phyloP scores from a whole-genome alignment of 176 grass and related monocot species.

The Ensete glaucum region DNA sequence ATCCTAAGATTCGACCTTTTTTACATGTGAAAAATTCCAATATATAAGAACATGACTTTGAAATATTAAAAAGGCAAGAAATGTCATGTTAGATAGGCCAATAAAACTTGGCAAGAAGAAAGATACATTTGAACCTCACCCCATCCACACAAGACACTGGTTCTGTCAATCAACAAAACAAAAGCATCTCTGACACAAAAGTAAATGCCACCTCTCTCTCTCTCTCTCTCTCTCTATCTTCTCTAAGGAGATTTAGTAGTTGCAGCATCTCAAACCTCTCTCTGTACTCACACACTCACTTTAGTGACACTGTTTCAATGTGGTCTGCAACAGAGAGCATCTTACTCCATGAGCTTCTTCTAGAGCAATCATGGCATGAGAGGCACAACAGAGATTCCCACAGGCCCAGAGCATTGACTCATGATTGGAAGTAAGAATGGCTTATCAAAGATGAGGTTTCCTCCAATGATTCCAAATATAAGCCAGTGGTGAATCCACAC shows the following conservation, averaged over 20 bases:
- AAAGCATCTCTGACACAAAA: conserved; percentile 19
- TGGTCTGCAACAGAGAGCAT: not conserved
- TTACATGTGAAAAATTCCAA: too few species aligned
- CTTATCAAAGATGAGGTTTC: not conserved
- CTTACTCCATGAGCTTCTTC: not conserved
- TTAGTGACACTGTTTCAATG: not conserved
- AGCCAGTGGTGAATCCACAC: too few species aligned
- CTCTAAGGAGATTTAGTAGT: not conserved
- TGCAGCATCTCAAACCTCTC: not conserved
- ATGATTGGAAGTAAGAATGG: conserved; percentile 11
- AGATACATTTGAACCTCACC: too few species aligned
- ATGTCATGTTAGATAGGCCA: too few species aligned
- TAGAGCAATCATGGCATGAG: conserved; percentile 9
- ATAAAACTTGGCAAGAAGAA: too few species aligned
- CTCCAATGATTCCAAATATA: too few species aligned
- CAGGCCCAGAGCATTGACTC: conserved; percentile 4
- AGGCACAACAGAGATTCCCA: conserved; percentile 7
- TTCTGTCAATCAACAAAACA: conserved; percentile 4
- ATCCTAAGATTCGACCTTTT: too few species aligned
- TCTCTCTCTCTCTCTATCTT: not conserved
- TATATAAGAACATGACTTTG: too few species aligned
- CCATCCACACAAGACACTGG: too few species aligned
- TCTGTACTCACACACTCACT: not conserved
- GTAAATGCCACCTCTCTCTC: not conserved
- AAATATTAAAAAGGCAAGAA: too few species aligned